Evolutionary conservation across 179 eudicot genomes (phyloP).

Genomic region (Actinidia arguta): DNA sequence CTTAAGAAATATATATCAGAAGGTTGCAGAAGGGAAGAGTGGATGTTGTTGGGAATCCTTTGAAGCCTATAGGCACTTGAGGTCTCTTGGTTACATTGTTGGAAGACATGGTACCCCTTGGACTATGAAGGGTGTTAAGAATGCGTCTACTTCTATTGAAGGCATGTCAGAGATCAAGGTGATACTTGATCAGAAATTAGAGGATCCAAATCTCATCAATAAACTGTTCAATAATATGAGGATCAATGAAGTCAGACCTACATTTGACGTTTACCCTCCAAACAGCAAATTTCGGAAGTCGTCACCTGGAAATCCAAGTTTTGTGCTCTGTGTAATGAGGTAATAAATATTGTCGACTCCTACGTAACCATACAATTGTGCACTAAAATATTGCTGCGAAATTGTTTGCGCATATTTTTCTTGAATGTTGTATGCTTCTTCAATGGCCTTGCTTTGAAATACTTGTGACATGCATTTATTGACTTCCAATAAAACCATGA

Average conservation of each 20-base stretch:
- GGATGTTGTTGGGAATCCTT: slow-evolving; percentile 84
- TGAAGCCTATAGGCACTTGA: slow-evolving; percentile 78
- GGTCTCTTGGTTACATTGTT: slow-evolving; percentile 84
- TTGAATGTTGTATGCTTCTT: not conserved
- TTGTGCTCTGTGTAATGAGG: slow-evolving; percentile 67
- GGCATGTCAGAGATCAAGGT: slow-evolving; percentile 24
- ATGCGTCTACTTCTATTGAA: slow-evolving; percentile 26
- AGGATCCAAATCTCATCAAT: slow-evolving; percentile 29
- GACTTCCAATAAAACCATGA: not conserved
- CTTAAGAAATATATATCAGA: slow-evolving; percentile 57
- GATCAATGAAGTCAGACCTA: slow-evolving; percentile 51
- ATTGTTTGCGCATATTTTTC: not conserved
- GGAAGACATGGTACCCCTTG: slow-evolving; percentile 69
- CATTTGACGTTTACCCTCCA: slow-evolving; percentile 85
- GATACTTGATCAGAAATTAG: slow-evolving; percentile 14
- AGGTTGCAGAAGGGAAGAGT: slow-evolving; percentile 57
- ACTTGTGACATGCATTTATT: not conserved
- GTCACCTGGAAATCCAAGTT: slow-evolving; percentile 78
- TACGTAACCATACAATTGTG: not conserved
- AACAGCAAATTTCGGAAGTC: slow-evolving; percentile 88
- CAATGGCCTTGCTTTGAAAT: not conserved
- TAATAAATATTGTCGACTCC: slow-evolving; percentile 26
- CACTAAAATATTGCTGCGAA: not conserved
- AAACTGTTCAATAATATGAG: slow-evolving; percentile 51
- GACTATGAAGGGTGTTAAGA: slow-evolving; percentile 57